Conservation (phyloP, 2,329 filamentous ascomycete species). For the Diplodia mutila region DNA sequence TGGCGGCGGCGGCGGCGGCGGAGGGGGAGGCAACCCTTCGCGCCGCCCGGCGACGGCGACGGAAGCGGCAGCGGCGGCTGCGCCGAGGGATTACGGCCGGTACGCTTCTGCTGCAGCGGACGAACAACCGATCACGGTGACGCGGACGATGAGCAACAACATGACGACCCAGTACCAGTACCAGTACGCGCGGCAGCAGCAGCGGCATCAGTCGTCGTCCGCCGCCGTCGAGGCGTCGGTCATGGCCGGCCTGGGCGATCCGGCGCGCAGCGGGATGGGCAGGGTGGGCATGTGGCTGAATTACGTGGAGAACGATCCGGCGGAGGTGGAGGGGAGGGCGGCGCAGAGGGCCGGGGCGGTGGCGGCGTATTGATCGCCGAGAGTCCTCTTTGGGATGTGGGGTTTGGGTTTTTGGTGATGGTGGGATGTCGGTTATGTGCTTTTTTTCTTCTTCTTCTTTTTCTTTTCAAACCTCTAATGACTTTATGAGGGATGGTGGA, state of each 20-base stretch:
- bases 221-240: constrained; percentile 34
- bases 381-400: too few species aligned
- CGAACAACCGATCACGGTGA: background rate
- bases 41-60: too few species aligned
- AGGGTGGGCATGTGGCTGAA: constrained; percentile 45
- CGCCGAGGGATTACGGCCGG: too few species aligned
- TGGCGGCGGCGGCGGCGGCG: too few species aligned
- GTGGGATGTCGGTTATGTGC: background rate
- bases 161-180: background rate
- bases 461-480: background rate
- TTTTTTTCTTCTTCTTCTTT: background rate
- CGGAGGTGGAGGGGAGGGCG: constrained; percentile 36
- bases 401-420: too few species aligned
- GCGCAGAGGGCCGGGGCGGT: background rate
- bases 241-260: constrained; percentile 43
- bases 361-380: constrained; percentile 10
- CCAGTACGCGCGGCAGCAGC: background rate
- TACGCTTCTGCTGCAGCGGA: background rate
- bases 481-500: background rate
- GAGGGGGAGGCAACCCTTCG: too few species aligned
- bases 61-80: too few species aligned
- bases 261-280: constrained; percentile 36
- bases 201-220: background rate
- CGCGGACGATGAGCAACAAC: background rate
- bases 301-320: constrained; percentile 41